Base-by-base conservation (phyloP, 2,329 filamentous ascomycete species). In the Dothidotthia symphoricarpi region DNA sequence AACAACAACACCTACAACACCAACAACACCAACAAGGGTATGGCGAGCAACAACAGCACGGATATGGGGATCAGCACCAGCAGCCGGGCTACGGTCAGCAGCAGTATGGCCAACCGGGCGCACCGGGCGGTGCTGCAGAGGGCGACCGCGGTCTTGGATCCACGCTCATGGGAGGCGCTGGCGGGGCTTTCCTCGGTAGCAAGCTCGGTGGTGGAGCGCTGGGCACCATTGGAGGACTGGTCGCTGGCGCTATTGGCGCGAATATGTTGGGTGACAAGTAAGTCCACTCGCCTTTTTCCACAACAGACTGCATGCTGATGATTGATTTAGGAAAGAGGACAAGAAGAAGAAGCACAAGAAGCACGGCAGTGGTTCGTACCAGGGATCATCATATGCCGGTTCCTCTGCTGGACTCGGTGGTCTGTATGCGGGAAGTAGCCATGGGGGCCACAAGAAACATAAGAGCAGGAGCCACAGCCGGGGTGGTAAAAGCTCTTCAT, bases 91-190 rank as follows among this genome's bases (percentile, higher is more conserved):
- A 47, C 26, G 39, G 39, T 11, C 35, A 34, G 22, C 36, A 34
- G 11, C 53, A 60, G 43, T 72, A 72, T 53, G 75, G 77, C 26
- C 64, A 67, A 40, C 48, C 49, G 14, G 55, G 53, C 19, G 49
- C 44, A 3, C 61, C 61, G 22, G 63, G 57, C 6, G 61, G 57
- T 15, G 51, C 61, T 30, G 59, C 51, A 25, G 68, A 65, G 27
- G 77, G 74, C 47, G 77, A 81, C n/a, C 74, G 76, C 31, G 78
- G 78, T 24, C 69, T 81, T 13, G 76, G 75, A 3, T 74, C 77
- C 1, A 73, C 76, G 3, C 53, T 81, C 16, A 49, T 76, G 1
- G 77, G 77, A 15, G 74, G 75, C 36, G 75, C 71, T 13, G 75
- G 69, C 1, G 77, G 75, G n/a, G 77, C 73, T 6, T 78, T 72